Evolutionary conservation across 805 yeast species (phyloP).

Genomic region (Kuraishia floccosa): DNA sequence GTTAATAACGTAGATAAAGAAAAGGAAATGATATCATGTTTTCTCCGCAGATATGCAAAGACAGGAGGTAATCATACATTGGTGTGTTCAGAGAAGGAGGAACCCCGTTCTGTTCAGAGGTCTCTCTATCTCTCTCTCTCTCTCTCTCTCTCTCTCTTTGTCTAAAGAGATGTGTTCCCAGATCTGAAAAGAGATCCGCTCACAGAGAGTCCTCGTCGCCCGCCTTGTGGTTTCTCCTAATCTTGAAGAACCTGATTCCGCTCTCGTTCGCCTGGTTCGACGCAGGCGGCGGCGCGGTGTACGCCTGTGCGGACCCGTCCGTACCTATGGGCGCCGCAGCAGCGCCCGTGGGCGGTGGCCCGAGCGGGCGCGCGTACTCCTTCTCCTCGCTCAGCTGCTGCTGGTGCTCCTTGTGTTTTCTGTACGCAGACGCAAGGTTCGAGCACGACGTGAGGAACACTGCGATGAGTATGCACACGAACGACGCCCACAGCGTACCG

Average conservation of each 20-base stretch:
- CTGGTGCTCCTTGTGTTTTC: conserved; percentile 30
- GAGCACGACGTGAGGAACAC: conserved; percentile 43
- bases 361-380: conserved; percentile 6
- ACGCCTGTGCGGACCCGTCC: conserved; percentile 8
- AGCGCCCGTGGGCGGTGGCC: conserved; percentile 12
- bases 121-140: no score
- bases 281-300: conserved; percentile 5
- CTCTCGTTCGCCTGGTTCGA: conserved; percentile 30
- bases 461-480: conserved; percentile 36
- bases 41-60: no score
- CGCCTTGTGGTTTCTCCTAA: conserved; percentile 40
- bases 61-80: no score
- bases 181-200: no score
- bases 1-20: no score
- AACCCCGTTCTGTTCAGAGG: no score
- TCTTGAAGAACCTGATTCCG: conserved; percentile 71
- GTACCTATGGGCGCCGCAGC: conserved; percentile 16
- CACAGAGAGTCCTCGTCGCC: conserved; percentile 23
- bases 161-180: no score
- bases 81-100: no score
- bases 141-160: no score
- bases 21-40: no score
- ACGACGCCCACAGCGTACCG: conserved; percentile 66
- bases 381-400: conserved; percentile 9
- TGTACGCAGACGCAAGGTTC: conserved; percentile 35